Percentiles rank a stretch among this genome's conserved stretches.
phyloP scores from a whole-genome alignment of 169 alveolate species.

The Cryptosporidium baileyi region DNA sequence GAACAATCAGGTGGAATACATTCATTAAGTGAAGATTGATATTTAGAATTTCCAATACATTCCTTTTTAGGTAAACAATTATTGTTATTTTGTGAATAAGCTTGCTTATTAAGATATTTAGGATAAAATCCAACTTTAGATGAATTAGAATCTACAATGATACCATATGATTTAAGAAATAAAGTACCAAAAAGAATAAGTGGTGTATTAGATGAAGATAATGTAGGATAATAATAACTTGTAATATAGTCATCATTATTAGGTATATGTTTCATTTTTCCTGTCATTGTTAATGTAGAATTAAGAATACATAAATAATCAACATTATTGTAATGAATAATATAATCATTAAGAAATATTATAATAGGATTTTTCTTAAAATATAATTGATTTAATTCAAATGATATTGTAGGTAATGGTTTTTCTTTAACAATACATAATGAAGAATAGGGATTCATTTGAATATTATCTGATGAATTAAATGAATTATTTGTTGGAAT shows the following conservation, averaged over 20 bases:
- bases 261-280: conserved; percentile 6
- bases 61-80: conserved; percentile 16
- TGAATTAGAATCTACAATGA: neutral
- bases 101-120: neutral
- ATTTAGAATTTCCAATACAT: neutral
- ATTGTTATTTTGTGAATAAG: neutral
- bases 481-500: neutral
- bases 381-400: neutral
- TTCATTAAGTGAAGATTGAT: conserved; percentile 15
- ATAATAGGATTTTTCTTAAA: neutral
- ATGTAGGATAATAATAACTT: neutral
- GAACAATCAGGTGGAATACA: conserved; percentile 68
- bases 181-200: conserved; percentile 46
- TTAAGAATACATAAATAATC: conserved; percentile 20
- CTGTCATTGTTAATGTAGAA: neutral
- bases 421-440: conserved; percentile 11
- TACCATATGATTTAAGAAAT: conserved; percentile 36
- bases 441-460: conserved; percentile 1
- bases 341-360: conserved; percentile 17
- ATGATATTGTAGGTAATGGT: conserved; percentile 31
- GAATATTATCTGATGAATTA: neutral
- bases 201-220: conserved; percentile 12
- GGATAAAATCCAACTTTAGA: conserved; percentile 24
- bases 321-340: neutral
- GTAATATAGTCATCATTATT: neutral